A percentile compares a stretch with the other conserved stretches of the same genome.
phyloP scores from a whole-genome alignment of 129 eudicot genomes.

The Scalesia atractyloides region DNA sequence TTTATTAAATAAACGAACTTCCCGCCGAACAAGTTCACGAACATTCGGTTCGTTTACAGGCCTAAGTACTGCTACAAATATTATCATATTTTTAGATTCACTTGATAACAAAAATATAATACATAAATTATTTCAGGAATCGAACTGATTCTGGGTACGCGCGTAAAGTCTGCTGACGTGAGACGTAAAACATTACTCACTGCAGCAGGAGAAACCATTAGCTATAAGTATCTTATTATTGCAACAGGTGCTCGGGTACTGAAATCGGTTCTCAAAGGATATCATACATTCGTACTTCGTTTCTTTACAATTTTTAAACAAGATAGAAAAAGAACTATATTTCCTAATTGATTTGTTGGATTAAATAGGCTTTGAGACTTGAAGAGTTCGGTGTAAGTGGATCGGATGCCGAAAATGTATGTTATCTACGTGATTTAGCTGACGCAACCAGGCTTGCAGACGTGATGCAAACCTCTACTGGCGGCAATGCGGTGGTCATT shows the following conservation, averaged over 20 bases:
- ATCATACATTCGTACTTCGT: not conserved
- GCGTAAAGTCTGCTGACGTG: slow-evolving; percentile 24
- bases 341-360: not conserved
- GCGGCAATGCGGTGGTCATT: slow-evolving; percentile 92
- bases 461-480: slow-evolving; percentile 66
- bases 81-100: not conserved
- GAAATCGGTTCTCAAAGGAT: slow-evolving; percentile 31
- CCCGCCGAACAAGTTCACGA: too few relatives aligned
- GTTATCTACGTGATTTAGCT: slow-evolving; percentile 88
- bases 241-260: slow-evolving; percentile 99
- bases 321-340: not conserved
- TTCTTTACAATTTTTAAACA: not conserved
- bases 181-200: slow-evolving; percentile 29
- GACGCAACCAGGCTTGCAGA: slow-evolving; percentile 83
- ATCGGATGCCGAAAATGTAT: slow-evolving; percentile 30
- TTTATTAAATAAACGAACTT: too few relatives aligned
- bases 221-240: slow-evolving; percentile 85
- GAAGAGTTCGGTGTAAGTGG: slow-evolving; percentile 22
- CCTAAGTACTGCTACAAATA: not conserved
- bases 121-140: slow-evolving; percentile 9
- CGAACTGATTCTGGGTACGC: slow-evolving; percentile 13
- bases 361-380: slow-evolving; percentile 15
- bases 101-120: slow-evolving; percentile 4
- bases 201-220: slow-evolving; percentile 94
- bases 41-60: too few relatives aligned